Conservation (phyloP, 352 stramenopile genomes). For the Pythium periplocum region DNA sequence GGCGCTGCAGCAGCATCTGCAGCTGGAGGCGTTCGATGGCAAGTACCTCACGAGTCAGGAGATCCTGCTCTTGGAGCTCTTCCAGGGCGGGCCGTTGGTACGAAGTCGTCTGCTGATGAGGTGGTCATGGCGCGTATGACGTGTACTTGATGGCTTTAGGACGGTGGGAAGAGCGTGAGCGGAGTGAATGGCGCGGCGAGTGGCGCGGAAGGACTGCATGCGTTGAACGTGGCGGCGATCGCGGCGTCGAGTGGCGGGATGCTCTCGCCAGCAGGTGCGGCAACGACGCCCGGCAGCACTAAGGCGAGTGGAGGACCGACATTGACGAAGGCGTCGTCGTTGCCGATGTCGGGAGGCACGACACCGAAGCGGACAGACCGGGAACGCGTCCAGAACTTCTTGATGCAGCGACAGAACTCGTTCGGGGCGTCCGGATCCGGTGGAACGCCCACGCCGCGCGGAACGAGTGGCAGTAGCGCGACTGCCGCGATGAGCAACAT, state of each 20-base stretch:
- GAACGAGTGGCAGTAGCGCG: background rate
- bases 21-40: constrained; percentile 58
- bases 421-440: constrained; percentile 1
- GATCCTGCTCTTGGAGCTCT: constrained; percentile 68
- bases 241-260: background rate
- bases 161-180: constrained; percentile 2
- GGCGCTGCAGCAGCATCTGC: constrained; percentile 67
- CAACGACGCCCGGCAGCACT: constrained; percentile 9
- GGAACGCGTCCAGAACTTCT: constrained; percentile 59
- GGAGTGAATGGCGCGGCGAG: constrained; percentile 10
- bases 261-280: background rate
- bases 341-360: constrained; percentile 9
- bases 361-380: constrained; percentile 52
- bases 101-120: constrained; percentile 1
- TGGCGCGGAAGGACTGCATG: background rate
- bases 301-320: background rate
- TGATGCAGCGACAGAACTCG: constrained; percentile 42
- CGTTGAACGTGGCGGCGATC: constrained; percentile 6
- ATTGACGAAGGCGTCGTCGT: constrained; percentile 5
- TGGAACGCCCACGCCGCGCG: constrained; percentile 5
- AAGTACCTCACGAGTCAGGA: constrained; percentile 80
- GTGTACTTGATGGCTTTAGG: background rate
- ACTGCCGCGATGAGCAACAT: constrained; percentile 28
- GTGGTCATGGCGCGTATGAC: too few species aligned
- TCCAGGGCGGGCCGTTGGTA: constrained; percentile 31